Evolutionary conservation across 306 rosid species (phyloP).

Genomic region (Quercus bicolor): DNA sequence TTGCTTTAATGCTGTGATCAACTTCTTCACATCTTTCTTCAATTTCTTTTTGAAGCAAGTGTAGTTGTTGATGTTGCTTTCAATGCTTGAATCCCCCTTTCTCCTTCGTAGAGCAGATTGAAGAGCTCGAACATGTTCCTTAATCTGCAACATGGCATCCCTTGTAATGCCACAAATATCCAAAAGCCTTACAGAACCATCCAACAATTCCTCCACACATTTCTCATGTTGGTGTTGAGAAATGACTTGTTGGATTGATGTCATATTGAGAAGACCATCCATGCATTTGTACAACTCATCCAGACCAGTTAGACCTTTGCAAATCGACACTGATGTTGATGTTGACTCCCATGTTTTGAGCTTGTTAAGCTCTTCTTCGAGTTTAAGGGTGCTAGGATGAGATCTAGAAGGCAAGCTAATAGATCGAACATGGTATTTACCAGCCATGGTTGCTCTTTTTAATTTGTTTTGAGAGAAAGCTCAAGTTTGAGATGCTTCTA

Average conservation of each 20-base stretch:
- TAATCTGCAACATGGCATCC: conserved; percentile 43
- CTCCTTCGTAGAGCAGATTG: conserved; percentile 63
- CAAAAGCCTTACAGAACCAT: conserved; percentile 55
- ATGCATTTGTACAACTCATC: conserved; percentile 44
- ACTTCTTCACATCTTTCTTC: conserved; percentile 51
- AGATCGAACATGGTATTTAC: conserved; percentile 43
- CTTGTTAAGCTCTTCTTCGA: conserved; percentile 49
- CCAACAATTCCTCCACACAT: conserved; percentile 50
- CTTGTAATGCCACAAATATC: conserved; percentile 58
- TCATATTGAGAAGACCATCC: conserved; percentile 55
- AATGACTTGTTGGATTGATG: conserved; percentile 51
- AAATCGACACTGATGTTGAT: conserved; percentile 37
- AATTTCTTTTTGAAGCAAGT: conserved; percentile 40
- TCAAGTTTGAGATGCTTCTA: conserved; percentile 7
- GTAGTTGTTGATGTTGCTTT: conserved; percentile 36
- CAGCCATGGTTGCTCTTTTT: conserved; percentile 37
- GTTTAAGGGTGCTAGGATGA: conserved; percentile 46
- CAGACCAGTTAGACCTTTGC: conserved; percentile 31
- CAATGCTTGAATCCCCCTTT: conserved; percentile 48
- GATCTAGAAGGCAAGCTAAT: conserved; percentile 65
- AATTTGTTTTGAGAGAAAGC: not conserved
- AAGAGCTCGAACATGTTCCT: conserved; percentile 50
- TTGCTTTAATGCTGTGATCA: conserved; percentile 33
- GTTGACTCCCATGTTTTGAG: conserved; percentile 40
- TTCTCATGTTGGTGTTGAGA: conserved; percentile 35